Evolutionary conservation across 306 rosid genomes (phyloP), one percentile per base, ranked within the genome.

Genomic region (Medicago lupulina): DNA sequence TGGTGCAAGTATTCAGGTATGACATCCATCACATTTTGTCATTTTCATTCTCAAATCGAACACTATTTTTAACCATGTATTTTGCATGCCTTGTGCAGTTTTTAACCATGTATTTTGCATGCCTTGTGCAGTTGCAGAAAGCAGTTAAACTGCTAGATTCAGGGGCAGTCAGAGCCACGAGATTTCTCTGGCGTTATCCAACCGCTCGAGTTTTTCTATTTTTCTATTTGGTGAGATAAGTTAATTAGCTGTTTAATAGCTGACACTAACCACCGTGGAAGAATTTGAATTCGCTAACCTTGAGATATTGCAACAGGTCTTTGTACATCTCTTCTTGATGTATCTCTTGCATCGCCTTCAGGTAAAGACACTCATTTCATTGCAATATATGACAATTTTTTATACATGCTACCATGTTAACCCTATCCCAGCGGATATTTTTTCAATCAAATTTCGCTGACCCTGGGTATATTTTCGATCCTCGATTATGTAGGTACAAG

Each of bases 301-400:
- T 60, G 51, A 78, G 79, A 81, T 79, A 74, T 82, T 79, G 47
- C 67, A 58, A 25, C 93, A 95, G 99, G 97, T 95, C 41, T 95
- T 95, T 85, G 97, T 95, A 62, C 99, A 95, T 76, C 92, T 95
- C 80, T 95, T 90, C 91, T 83, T 95, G 91, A 95, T 95, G 99
- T 87, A 85, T 89, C 87, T 95, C 83, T 74, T 95, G 87, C 99
- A 95, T 73, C 88, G 95, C 72, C 93, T 95, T 77, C 99, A 95
- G 99, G 99, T 95, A 88, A 54, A 67, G 13, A 73, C 73, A 16
- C 54, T 49, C 23, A 2, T 51, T 9, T 28, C 39, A 41, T 55
- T 71, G 46, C 4, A 40, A 38, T 23, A 67, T 46, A 34, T 31
- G 38, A 50, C 74, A 59, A 51, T 34, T 44, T 75, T 18, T 67